These are phyloP conservation scores for Heliamphora pulchella DNA, from an alignment of 179 eudicot species.

Conservation along the genomic window DNA sequence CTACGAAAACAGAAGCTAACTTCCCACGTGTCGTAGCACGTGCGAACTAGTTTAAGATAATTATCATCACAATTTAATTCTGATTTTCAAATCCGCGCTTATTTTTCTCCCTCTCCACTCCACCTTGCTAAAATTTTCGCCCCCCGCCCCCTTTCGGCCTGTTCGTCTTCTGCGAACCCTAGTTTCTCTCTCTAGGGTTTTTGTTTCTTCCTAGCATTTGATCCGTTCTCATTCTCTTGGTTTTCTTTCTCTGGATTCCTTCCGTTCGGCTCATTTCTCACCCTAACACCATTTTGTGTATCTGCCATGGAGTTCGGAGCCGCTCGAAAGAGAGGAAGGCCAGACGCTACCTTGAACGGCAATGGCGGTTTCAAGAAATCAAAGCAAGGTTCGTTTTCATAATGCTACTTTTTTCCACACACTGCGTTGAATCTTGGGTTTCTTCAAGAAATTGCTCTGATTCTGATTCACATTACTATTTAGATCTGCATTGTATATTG, in stretches of 20 bases:
- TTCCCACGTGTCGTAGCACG: constrained; percentile 12
- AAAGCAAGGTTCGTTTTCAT: constrained; percentile 44
- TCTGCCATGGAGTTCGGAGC: constrained; percentile 48
- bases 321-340: constrained; percentile 49
- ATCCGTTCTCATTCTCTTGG: neutral
- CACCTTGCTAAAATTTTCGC: neutral
- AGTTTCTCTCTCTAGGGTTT: constrained; percentile 14
- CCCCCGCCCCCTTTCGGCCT: constrained; percentile 1
- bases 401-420: neutral
- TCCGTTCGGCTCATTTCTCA: neutral
- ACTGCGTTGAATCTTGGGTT: neutral
- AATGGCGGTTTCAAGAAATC: constrained; percentile 58
- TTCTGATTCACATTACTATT: too few relatives aligned
- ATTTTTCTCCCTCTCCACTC: neutral
- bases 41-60: neutral
- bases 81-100: neutral
- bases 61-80: constrained; percentile 11
- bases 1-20: neutral
- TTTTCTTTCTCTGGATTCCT: neutral
- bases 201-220: neutral
- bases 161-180: constrained; percentile 6
- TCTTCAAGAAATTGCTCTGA: neutral
- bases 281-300: neutral
- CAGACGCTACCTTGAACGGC: constrained; percentile 39
- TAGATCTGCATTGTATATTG: too few relatives aligned